Base-by-base conservation (phyloP, 2,329 filamentous ascomycete species). In the Arachnopeziza araneosa region DNA sequence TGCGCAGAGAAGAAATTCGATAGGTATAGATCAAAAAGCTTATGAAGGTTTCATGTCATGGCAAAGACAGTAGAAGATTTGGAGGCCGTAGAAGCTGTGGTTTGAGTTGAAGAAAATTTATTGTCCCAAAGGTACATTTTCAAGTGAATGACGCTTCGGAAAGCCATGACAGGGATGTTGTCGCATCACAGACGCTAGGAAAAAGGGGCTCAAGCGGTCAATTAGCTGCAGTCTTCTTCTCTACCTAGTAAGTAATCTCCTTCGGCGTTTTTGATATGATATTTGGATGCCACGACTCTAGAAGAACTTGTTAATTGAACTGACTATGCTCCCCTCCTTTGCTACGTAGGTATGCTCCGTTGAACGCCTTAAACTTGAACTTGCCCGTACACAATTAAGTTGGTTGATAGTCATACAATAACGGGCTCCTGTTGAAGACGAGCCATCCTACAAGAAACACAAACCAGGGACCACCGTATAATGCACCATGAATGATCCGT, bases 401-500 rank as follows among this genome's bases (percentile, higher is more conserved):
- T 63, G 50, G 54, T 64, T 60, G 44, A 62, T 69, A 67, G 59
- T 67, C 63, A 63, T 70, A 70, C 68, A 30, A 69, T 62, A 17
- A 57, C 56, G 60, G n/a, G 51, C 66, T 63, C 60, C 60, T 65
- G 64, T 69, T 68, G 67, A 69, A 44, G 60, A 69, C 61, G 52
- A 65, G 64, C 58, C 58, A 55, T 49, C 49, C 58, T 60, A 58
- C 57, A 64, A 58, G 53, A 52, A 59, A 52, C 51, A 44, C 55
- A 26, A 58, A 50, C 59, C 57, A 52, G 32, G 48, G 30, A 60
- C 54, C 58, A 58, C 63, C 51, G 17, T 44, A 19, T 44, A 52
- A 55, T 52, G 24, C 59, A 55, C 58, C 59, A 49, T 26, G 22
- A 44, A 53, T 21, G n/a, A 56, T 51, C 51, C 52, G 23, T 19